phyloP scores from a whole-genome alignment of 1,139 yeast species.

The Hyphopichia buzzinii region DNA sequence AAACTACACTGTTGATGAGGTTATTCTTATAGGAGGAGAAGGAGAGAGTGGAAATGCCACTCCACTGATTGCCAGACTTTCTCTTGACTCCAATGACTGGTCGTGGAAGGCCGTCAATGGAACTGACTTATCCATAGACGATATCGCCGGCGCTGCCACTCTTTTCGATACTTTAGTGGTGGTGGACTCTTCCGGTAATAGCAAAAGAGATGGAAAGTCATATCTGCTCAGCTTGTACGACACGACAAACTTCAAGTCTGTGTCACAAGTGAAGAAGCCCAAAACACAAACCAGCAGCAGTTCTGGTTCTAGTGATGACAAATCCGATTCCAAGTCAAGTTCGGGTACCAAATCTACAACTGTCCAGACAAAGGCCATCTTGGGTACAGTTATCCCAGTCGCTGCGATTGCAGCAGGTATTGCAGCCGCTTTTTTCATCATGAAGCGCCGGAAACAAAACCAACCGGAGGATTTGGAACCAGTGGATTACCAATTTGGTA shows the following conservation, averaged over 20 bases:
- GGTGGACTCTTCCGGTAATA: constrained; percentile 22
- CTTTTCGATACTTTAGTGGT: constrained; percentile 42
- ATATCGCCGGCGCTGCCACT: constrained; percentile 42
- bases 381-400: constrained; percentile 38
- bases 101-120: constrained; percentile 23
- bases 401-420: constrained; percentile 19
- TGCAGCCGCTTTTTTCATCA: constrained; percentile 15
- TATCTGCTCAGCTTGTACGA: constrained; percentile 29
- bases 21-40: constrained; percentile 40
- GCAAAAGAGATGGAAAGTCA: constrained; percentile 9
- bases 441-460: constrained; percentile 19
- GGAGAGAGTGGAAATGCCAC: constrained; percentile 13
- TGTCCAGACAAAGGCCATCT: constrained; percentile 26
- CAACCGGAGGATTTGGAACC: constrained; percentile 24
- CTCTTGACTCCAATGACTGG: constrained; percentile 31
- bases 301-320: background rate
- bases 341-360: constrained; percentile 4
- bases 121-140: constrained; percentile 13
- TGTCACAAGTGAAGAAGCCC: constrained; percentile 18
- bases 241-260: constrained; percentile 19
- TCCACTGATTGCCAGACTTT: constrained; percentile 25
- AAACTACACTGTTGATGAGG: constrained; percentile 22
- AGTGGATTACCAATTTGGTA: constrained; percentile 36
- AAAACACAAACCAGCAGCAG: constrained; percentile 1
- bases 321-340: background rate